Percentiles rank a stretch among this genome's conserved stretches.
Evolutionary conservation across 2,329 filamentous ascomycete genomes (phyloP).

Genomic region (Sphaerulina vaccinii): DNA sequence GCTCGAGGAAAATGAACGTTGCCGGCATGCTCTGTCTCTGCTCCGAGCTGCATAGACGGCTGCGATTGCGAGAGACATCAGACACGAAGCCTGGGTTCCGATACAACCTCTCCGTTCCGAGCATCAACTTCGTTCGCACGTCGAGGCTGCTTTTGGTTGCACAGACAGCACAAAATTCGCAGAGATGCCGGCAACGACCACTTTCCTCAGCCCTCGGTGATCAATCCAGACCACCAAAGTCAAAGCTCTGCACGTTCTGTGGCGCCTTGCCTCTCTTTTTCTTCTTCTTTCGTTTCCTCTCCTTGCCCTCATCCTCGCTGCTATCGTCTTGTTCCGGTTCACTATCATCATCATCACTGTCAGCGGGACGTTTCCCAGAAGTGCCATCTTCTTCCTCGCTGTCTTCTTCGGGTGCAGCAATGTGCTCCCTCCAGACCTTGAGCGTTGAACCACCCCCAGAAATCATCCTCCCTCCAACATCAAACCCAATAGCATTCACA

Average conservation of each 20-base stretch:
- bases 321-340: constrained; percentile 36
- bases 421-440: constrained; percentile 83
- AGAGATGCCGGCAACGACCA: too few relatives aligned
- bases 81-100: too few relatives aligned
- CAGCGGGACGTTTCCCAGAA: constrained; percentile 46
- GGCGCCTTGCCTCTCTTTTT: constrained; percentile 40
- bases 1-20: too few relatives aligned
- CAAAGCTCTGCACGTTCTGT: constrained; percentile 23
- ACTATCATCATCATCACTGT: constrained; percentile 50
- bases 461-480: constrained; percentile 81
- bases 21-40: too few relatives aligned
- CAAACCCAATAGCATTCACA: constrained; percentile 78
- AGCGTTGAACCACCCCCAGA: constrained; percentile 81
- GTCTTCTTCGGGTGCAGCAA: constrained; percentile 54
- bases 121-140: too few relatives aligned
- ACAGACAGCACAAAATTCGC: too few relatives aligned
- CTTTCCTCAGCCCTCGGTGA: too few relatives aligned
- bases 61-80: too few relatives aligned
- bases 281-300: constrained; percentile 45
- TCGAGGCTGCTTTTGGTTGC: too few relatives aligned
- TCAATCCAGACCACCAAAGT: constrained; percentile 36
- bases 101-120: too few relatives aligned
- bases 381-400: constrained; percentile 45
- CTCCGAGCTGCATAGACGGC: too few relatives aligned
- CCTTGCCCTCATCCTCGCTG: constrained; percentile 46